These are phyloP conservation scores for Speleostelium caveatum DNA, from an alignment of 78 protist species.

Conservation along the genomic window DNA sequence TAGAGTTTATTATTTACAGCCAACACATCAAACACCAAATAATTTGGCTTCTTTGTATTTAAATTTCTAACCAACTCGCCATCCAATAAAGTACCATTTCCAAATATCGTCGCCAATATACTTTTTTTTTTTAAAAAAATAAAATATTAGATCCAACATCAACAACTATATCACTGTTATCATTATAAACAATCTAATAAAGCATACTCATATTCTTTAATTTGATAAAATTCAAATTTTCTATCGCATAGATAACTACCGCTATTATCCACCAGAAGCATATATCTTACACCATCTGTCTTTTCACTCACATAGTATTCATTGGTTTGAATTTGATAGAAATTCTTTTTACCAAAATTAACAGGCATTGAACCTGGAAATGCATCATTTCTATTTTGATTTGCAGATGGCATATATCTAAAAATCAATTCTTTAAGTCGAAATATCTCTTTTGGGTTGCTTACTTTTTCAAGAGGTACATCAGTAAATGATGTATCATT, in stretches of 20 bases:
- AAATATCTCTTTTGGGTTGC: constrained; percentile 10
- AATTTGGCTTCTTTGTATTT: constrained; percentile 18
- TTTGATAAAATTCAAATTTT: constrained; percentile 56
- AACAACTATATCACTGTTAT: too few relatives aligned
- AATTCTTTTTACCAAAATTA: constrained; percentile 66
- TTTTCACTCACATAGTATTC: constrained; percentile 67
- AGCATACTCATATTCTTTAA: constrained; percentile 16
- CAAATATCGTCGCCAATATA: neutral
- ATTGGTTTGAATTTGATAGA: constrained; percentile 36
- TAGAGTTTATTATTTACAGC: neutral
- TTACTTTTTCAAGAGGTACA: constrained; percentile 33
- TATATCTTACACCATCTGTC: constrained; percentile 78
- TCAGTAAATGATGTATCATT: constrained; percentile 40
- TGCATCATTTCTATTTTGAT: neutral
- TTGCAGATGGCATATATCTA: constrained; percentile 17
- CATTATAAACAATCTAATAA: too few relatives aligned
- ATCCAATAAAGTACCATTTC: constrained; percentile 67
- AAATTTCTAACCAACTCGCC: constrained; percentile 82
- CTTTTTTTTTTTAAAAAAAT: too few relatives aligned
- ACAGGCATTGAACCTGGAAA: constrained; percentile 82
- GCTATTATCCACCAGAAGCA: constrained; percentile 14
- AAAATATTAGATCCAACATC: too few relatives aligned
- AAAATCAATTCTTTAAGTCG: constrained; percentile 24
- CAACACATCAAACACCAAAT: constrained; percentile 44
- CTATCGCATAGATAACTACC: constrained; percentile 47